Evolutionary conservation across 2,329 filamentous ascomycete species (phyloP).

Genomic region (Penicillium verrucosum): DNA sequence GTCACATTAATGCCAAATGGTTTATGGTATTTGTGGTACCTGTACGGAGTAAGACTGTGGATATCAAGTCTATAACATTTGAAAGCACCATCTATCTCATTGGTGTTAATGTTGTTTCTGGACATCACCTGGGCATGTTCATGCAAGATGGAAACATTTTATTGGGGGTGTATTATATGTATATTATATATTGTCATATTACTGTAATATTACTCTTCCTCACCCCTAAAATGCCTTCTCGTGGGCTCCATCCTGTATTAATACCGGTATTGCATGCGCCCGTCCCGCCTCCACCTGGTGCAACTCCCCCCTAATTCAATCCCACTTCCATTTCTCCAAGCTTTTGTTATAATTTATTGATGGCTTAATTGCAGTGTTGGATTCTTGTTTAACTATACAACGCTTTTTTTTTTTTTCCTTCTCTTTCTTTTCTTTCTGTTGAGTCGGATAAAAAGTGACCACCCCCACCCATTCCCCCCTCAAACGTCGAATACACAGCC

Average conservation of each 20-base stretch:
- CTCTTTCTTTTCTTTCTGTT: background rate
- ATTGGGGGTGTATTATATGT: too few species aligned
- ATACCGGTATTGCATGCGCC: constrained; percentile 5
- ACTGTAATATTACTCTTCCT: background rate
- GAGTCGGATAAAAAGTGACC: constrained; percentile 12
- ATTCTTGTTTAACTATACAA: background rate
- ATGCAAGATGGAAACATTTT: background rate
- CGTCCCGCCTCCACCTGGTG: constrained; percentile 4
- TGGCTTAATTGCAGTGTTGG: background rate
- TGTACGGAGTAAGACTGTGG: background rate
- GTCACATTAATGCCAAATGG: background rate
- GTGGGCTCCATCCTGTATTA: background rate
- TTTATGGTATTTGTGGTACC: background rate
- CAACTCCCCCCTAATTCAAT: constrained; percentile 7
- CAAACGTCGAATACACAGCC: constrained; percentile 17
- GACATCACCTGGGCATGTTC: background rate
- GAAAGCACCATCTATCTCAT: background rate
- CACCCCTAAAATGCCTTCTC: background rate
- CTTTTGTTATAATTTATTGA: constrained; percentile 5
- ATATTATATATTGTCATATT: background rate
- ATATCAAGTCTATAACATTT: background rate
- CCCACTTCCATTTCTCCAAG: constrained; percentile 5
- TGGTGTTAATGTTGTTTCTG: background rate
- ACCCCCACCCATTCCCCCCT: constrained; percentile 16
- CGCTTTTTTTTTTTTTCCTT: background rate